phyloP scores from a whole-genome alignment of 345 rosid species.

The Eucalyptus tenuipes region DNA sequence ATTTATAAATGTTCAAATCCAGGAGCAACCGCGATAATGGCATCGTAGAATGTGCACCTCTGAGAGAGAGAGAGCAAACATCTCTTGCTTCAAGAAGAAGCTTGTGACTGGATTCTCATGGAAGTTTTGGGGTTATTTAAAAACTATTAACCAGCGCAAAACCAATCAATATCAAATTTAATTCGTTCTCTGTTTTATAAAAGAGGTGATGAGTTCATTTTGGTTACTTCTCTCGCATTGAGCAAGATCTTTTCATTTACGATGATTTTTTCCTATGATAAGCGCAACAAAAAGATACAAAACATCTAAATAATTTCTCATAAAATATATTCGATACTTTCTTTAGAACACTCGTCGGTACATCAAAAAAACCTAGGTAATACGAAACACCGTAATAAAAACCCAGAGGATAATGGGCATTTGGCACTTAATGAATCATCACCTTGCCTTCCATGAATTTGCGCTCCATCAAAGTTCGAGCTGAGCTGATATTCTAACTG shows the following conservation, averaged over 20 bases:
- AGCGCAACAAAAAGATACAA: not conserved
- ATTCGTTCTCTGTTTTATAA: not conserved
- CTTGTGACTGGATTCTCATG: not conserved
- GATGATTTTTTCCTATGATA: not conserved
- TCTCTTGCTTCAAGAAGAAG: constrained; percentile 43
- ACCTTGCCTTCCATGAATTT: not conserved
- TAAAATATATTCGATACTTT: not conserved
- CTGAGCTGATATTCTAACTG: not conserved
- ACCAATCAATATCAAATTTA: not conserved
- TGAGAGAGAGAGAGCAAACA: constrained; percentile 16
- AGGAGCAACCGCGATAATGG: not conserved
- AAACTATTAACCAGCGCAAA: not conserved
- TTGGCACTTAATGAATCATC: not conserved
- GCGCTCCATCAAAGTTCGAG: constrained; percentile 18
- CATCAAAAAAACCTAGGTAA: not conserved
- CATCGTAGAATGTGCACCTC: not conserved
- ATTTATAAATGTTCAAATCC: not conserved
- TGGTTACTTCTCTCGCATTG: not conserved
- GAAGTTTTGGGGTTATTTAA: not conserved
- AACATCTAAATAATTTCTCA: not conserved
- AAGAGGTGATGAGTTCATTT: not conserved
- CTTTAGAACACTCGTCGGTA: not conserved
- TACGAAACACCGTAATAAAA: not conserved
- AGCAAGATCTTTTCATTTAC: not conserved
- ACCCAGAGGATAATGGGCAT: not conserved